phyloP scores from a whole-genome alignment of 2,329 filamentous ascomycete species.

The Monosporascus sp. region DNA sequence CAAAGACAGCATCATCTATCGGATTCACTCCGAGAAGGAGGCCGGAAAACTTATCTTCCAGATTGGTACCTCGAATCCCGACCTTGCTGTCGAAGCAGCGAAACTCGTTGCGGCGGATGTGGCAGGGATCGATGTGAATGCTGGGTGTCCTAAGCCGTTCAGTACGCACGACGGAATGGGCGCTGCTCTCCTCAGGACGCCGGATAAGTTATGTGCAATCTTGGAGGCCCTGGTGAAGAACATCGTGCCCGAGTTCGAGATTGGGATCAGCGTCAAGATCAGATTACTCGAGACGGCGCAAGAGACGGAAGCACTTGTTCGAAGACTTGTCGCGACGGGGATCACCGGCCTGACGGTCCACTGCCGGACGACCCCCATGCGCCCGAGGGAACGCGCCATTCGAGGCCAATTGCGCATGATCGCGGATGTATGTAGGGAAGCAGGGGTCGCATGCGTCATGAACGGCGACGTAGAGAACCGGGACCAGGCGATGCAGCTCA shows the following conservation, averaged over 20 bases:
- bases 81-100: conserved; percentile 77
- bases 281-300: conserved; percentile 74
- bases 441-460: conserved; percentile 88
- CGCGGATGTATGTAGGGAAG: conserved; percentile 70
- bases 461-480: conserved; percentile 84
- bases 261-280: conserved; percentile 97
- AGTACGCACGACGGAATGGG: conserved; percentile 94
- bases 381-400: conserved; percentile 82
- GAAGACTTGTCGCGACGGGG: conserved; percentile 74
- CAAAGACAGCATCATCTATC: conserved; percentile 71
- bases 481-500: conserved; percentile 66
- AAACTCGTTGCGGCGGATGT: conserved; percentile 82
- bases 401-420: conserved; percentile 83
- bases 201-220: conserved; percentile 79
- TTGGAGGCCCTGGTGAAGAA: conserved; percentile 76
- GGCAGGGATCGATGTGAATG: conserved; percentile 92
- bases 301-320: conserved; percentile 72
- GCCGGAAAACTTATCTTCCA: conserved; percentile 78
- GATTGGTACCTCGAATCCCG: conserved; percentile 80
- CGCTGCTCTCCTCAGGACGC: conserved; percentile 79
- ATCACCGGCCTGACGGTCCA: conserved; percentile 92
- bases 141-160: conserved; percentile 97
- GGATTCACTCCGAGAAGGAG: conserved; percentile 75
- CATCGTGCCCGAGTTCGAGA: conserved; percentile 71
- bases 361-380: conserved; percentile 94